Evolutionary conservation across 2,329 filamentous ascomycete genomes (phyloP), one percentile per base, ranked within the genome.

Genomic region (Penicillium sp.): DNA sequence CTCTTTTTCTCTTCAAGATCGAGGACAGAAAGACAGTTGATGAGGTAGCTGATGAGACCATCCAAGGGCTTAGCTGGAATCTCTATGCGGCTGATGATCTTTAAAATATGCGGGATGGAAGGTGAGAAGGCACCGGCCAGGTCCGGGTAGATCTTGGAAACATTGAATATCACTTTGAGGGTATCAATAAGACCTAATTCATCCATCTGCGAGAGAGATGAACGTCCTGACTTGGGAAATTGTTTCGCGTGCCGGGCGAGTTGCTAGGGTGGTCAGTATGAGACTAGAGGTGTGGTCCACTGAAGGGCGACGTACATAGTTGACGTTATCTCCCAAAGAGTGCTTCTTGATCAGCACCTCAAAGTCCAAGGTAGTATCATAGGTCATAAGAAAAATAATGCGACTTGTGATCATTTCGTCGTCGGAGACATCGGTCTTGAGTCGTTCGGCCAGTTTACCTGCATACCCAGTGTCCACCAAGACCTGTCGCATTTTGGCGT

Each of bases 391-490:
- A 65, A 96, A 92, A 14, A 95, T 77, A 39, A 95, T 85, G 48
- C 91, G 84, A n/a, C 88, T 88, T 55, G 83, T 76, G 2, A 97
- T 80, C 71, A 97, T 97, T 68, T 97, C 92, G 63, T 96, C 88
- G 57, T 97, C 92, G 51, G 83, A 81, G 63, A 81, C 87, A 58
- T 91, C 88, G 53, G 82, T 86, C 80, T 88, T 88, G 37, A 96
- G 81, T 59, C 83, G 85, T 52, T 84, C 80, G 54, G 90, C 91
- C 16, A 88, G 85, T 63, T 87, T 88, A 14, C 80, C 75, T 36
- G 84, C 84, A 67, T 85, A 88, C 8, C 83, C 87, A 19, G 90
- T 76, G 65, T 92, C 85, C 13, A 91, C 86, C 49, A 94, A 87
- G 40, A 83, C 81, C 69, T 93, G 87, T 47, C 90, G 84, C 37